phyloP scores from a whole-genome alignment of 2,329 filamentous ascomycete species.

The Aureobasidium sp. region DNA sequence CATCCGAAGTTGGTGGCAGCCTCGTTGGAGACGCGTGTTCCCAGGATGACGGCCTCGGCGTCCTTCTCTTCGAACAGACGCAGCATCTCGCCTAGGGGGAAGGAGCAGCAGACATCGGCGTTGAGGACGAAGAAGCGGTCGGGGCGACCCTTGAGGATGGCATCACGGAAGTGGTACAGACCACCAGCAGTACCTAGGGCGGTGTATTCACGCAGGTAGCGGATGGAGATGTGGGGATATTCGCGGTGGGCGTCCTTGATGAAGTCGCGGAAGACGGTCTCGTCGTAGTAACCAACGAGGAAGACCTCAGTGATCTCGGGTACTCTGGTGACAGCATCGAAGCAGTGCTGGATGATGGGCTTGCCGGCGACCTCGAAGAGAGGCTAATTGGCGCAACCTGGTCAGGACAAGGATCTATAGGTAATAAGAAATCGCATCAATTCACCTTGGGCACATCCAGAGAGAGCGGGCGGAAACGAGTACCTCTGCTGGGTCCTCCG shows the following conservation, averaged over 20 bases:
- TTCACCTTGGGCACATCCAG: conserved; percentile 89
- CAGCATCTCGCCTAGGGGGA: conserved; percentile 93
- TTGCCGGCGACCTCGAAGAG: conserved; percentile 98
- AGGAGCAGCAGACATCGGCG: conserved; percentile 97
- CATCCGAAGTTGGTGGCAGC: conserved; percentile 95
- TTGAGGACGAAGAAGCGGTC: conserved; percentile 97
- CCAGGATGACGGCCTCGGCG: conserved; percentile 92
- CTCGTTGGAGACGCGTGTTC: conserved; percentile 83
- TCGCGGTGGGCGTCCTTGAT: conserved; percentile 83
- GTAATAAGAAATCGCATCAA: neutral
- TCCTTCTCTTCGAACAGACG: conserved; percentile 90
- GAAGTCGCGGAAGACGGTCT: conserved; percentile 93
- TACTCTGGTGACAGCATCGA: conserved; percentile 84
- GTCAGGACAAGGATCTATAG: neutral
- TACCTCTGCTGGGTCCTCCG: conserved; percentile 90
- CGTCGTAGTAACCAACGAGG: conserved; percentile 98
- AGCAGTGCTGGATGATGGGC: conserved; percentile 96
- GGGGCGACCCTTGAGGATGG: conserved; percentile 89
- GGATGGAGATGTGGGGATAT: conserved; percentile 82
- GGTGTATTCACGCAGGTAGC: conserved; percentile 96
- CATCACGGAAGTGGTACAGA: conserved; percentile 98
- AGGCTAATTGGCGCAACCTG: conserved; percentile 49
- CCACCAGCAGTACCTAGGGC: conserved; percentile 92
- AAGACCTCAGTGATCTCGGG: conserved; percentile 92
- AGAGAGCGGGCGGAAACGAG: conserved; percentile 87